Conservation (phyloP, 805 yeast species). For the Jamesozyma rosinii region DNA sequence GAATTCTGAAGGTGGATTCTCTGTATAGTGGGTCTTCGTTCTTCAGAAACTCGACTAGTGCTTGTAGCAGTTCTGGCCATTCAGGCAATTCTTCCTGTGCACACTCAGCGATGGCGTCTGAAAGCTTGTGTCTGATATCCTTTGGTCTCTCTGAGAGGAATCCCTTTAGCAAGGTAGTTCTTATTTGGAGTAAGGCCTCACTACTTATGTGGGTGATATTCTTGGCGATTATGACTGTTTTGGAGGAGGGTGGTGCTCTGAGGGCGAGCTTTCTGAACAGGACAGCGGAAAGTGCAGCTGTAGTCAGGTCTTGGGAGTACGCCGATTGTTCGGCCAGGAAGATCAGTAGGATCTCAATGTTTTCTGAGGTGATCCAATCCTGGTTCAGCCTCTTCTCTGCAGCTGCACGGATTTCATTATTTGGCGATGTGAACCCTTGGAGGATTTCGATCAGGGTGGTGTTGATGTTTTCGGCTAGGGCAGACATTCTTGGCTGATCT, state of each 20-base stretch:
- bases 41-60: conserved; percentile 58
- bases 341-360: conserved; percentile 59
- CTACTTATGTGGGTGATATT: conserved; percentile 63
- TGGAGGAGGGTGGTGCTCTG: conserved; percentile 54
- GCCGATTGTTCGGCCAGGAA: conserved; percentile 78
- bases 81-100: conserved; percentile 56
- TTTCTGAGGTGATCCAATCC: conserved; percentile 64
- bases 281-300: conserved; percentile 72
- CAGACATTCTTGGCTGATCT: no score
- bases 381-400: conserved; percentile 69
- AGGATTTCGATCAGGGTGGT: conserved; percentile 47
- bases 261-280: conserved; percentile 80
- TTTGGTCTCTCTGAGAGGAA: conserved; percentile 60
- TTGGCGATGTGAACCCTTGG: conserved; percentile 65
- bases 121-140: conserved; percentile 77
- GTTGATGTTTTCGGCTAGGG: conserved; percentile 53
- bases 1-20: conserved; percentile 85
- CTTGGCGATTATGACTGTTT: conserved; percentile 59
- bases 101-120: conserved; percentile 90
- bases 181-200: conserved; percentile 51
- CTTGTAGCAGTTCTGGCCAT: conserved; percentile 77
- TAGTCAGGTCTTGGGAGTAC: conserved; percentile 48
- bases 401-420: conserved; percentile 60
- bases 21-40: conserved; percentile 50
- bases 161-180: conserved; percentile 61